Evolutionary conservation across 495 filamentous ascomycete species (phyloP).

Genomic region (Penicillium salamii): DNA sequence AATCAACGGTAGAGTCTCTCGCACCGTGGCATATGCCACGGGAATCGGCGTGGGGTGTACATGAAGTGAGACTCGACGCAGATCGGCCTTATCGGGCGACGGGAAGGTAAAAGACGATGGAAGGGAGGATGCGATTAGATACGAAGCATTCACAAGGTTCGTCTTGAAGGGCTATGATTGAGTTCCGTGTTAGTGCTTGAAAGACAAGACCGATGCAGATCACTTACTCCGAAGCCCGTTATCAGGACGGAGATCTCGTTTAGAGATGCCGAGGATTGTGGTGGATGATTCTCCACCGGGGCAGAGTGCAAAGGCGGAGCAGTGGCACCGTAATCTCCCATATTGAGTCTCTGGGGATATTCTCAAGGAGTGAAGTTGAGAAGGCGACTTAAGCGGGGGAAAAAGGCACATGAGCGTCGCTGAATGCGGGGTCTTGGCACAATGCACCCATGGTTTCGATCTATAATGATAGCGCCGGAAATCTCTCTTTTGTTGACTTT

Average conservation of each 20-base stretch:
- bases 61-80: slow-evolving; percentile 59
- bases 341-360: slow-evolving; percentile 9
- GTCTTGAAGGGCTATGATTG: slow-evolving; percentile 61
- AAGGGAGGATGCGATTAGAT: slow-evolving; percentile 60
- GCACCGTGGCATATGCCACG: slow-evolving; percentile 67
- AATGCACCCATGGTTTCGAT: background rate
- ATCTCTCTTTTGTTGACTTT: too few relatives aligned
- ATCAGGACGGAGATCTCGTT: slow-evolving; percentile 64
- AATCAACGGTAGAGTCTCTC: slow-evolving; percentile 57
- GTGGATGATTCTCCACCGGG: slow-evolving; percentile 13
- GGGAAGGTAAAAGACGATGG: slow-evolving; percentile 32
- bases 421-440: slow-evolving; percentile 8
- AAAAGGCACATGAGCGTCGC: background rate
- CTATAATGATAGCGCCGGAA: background rate
- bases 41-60: slow-evolving; percentile 64
- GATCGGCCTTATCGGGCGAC: slow-evolving; percentile 15
- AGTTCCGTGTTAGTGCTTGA: slow-evolving; percentile 2
- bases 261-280: slow-evolving; percentile 12
- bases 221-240: slow-evolving; percentile 70
- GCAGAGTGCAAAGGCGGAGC: slow-evolving; percentile 16
- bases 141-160: slow-evolving; percentile 68
- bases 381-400: slow-evolving; percentile 1
- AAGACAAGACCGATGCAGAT: slow-evolving; percentile 3
- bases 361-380: background rate
- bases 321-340: slow-evolving; percentile 41